A percentile compares a stretch with the other conserved stretches of the same genome.
phyloP scores from a whole-genome alignment of 208 protist genomes.

The Wallacemonas sp. region DNA sequence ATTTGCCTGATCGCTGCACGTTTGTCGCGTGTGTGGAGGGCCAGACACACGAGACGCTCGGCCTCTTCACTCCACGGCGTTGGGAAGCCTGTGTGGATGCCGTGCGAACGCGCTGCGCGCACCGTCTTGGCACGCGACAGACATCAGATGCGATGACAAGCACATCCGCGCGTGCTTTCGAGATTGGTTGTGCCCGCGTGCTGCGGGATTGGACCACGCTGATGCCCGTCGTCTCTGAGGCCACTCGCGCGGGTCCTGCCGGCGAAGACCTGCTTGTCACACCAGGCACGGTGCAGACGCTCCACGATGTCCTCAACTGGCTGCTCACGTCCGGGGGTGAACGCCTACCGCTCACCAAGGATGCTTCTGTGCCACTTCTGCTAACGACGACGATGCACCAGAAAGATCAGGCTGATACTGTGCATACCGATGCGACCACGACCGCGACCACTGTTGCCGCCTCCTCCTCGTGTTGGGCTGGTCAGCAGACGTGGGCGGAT shows the following conservation, averaged over 20 bases:
- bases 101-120: neutral
- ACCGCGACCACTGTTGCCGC: too few species aligned
- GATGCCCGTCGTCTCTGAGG: neutral
- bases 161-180: neutral
- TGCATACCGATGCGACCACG: too few species aligned
- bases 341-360: neutral
- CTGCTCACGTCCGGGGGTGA: neutral
- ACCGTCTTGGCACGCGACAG: neutral
- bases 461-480: neutral
- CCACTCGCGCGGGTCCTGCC: neutral
- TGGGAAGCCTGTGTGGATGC: slow-evolving; percentile 10
- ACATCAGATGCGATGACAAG: neutral
- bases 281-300: neutral
- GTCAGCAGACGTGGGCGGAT: neutral
- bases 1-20: slow-evolving; percentile 24
- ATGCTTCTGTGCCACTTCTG: neutral
- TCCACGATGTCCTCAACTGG: neutral
- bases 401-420: too few species aligned
- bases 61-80: slow-evolving; percentile 24
- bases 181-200: neutral
- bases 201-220: neutral
- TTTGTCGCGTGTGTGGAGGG: slow-evolving; percentile 35
- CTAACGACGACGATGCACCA: neutral
- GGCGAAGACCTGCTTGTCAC: neutral
- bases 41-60: slow-evolving; percentile 40